Conservation (phyloP, 78 protist species). For the Chrysochromulina parva region DNA sequence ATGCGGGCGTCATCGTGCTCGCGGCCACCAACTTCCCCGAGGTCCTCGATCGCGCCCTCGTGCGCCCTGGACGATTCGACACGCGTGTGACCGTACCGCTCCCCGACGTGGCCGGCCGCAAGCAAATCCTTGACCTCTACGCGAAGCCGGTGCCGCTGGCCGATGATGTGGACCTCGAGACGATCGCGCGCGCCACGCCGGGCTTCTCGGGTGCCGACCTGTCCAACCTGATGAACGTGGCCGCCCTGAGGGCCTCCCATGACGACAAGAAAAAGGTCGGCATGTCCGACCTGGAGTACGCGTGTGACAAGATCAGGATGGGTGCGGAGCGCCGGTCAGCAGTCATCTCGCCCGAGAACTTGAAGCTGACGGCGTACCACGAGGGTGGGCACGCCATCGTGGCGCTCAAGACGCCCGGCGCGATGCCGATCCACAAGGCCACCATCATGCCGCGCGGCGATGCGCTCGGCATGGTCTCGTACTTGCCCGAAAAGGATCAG, state of each 20-base stretch:
- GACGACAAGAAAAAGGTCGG: slow-evolving; percentile 45
- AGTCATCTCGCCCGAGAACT: slow-evolving; percentile 45
- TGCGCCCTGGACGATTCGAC: slow-evolving; percentile 27
- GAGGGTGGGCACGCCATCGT: slow-evolving; percentile 97
- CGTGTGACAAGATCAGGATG: slow-evolving; percentile 88
- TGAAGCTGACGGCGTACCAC: slow-evolving; percentile 84
- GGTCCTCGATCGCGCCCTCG: slow-evolving; percentile 69
- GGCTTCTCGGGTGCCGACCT: slow-evolving; percentile 91
- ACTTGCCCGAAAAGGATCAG: slow-evolving; percentile 34
- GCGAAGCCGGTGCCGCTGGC: slow-evolving; percentile 19
- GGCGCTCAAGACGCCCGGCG: slow-evolving; percentile 71
- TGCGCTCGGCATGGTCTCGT: slow-evolving; percentile 52
- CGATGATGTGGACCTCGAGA: slow-evolving; percentile 45
- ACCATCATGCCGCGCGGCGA: slow-evolving; percentile 79
- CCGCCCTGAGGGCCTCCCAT: slow-evolving; percentile 79
- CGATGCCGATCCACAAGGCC: slow-evolving; percentile 89
- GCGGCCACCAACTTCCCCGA: slow-evolving; percentile 94
- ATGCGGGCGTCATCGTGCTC: slow-evolving; percentile 83
- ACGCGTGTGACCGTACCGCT: slow-evolving; percentile 43
- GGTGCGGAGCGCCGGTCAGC: slow-evolving; percentile 76
- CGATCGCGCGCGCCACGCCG: slow-evolving; percentile 75
- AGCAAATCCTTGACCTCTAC: slow-evolving; percentile 52
- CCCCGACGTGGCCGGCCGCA: slow-evolving; percentile 79
- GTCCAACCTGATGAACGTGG: slow-evolving; percentile 83
- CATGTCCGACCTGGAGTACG: slow-evolving; percentile 73